Conservation (phyloP, 2,329 filamentous ascomycete species). For the Dothidotthia symphoricarpi region DNA sequence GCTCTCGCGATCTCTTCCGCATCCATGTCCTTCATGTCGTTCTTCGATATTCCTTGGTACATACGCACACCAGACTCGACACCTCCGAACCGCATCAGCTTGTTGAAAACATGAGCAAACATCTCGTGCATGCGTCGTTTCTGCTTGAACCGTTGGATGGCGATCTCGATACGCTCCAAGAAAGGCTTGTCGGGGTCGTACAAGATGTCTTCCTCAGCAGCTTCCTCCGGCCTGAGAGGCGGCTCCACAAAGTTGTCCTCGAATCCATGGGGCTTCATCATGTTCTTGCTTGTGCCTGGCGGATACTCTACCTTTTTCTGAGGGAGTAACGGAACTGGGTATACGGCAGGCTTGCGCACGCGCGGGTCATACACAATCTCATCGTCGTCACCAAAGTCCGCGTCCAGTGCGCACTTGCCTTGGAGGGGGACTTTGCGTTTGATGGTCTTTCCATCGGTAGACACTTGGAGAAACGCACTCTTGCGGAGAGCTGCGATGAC, state of each 20-base stretch:
- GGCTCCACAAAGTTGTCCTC: slow-evolving; percentile 76
- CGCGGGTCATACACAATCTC: slow-evolving; percentile 37
- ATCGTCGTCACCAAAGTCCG: slow-evolving; percentile 22
- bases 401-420: slow-evolving; percentile 31
- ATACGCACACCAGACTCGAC: slow-evolving; percentile 62
- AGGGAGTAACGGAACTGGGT: slow-evolving; percentile 24
- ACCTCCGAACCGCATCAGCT: slow-evolving; percentile 81
- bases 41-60: slow-evolving; percentile 62
- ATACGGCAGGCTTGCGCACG: slow-evolving; percentile 18
- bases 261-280: slow-evolving; percentile 48
- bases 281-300: slow-evolving; percentile 43
- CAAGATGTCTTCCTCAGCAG: slow-evolving; percentile 63
- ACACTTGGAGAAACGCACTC: slow-evolving; percentile 45
- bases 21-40: slow-evolving; percentile 62
- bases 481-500: slow-evolving; percentile 46
- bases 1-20: slow-evolving; percentile 64
- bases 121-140: slow-evolving; percentile 70
- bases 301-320: slow-evolving; percentile 32
- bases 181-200: slow-evolving; percentile 58
- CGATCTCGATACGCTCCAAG: slow-evolving; percentile 74
- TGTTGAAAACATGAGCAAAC: slow-evolving; percentile 66
- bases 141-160: slow-evolving; percentile 76
- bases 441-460: slow-evolving; percentile 44
- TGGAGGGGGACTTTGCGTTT: slow-evolving; percentile 44
- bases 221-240: slow-evolving; percentile 70